These are phyloP conservation scores for Danielia oregonensis DNA, from an alignment of 805 yeast species.

Conservation along the genomic window DNA sequence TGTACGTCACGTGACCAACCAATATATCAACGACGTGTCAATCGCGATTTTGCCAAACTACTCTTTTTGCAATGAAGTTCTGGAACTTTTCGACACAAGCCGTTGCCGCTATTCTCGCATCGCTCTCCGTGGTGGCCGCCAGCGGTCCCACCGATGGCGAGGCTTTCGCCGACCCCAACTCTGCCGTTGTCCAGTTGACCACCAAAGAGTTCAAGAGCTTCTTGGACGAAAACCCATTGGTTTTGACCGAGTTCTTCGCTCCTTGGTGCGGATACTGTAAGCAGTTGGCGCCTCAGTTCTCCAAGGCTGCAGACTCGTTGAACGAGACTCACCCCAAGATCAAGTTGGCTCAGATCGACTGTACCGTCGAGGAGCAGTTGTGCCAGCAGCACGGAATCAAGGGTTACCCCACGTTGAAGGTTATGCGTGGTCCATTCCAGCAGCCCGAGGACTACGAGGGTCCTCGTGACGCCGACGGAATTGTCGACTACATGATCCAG, in stretches of 20 bases:
- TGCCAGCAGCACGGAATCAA: conserved; percentile 64
- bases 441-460: conserved; percentile 70
- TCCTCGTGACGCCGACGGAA: conserved; percentile 76
- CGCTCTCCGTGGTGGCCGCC: conserved; percentile 31
- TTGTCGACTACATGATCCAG: conserved; percentile 73
- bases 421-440: conserved; percentile 51
- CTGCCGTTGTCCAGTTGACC: conserved; percentile 82
- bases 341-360: conserved; percentile 79
- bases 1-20: too few relatives aligned
- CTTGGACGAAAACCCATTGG: conserved; percentile 69
- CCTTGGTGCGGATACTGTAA: conserved; percentile 99
- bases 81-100: conserved; percentile 37
- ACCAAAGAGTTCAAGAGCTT: conserved; percentile 62
- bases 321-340: conserved; percentile 51
- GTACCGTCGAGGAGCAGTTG: conserved; percentile 72
- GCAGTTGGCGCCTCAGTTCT: conserved; percentile 75
- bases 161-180: conserved; percentile 75
- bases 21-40: neutral
- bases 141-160: conserved; percentile 45
- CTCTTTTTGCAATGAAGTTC: conserved; percentile 29
- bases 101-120: conserved; percentile 35
- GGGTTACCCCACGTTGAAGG: conserved; percentile 84
- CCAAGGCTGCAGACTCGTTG: conserved; percentile 65
- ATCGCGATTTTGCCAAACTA: neutral
- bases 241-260: conserved; percentile 83